Percentiles rank a stretch among this genome's conserved stretches.
Evolutionary conservation across 2,329 filamentous ascomycete species (phyloP).

Genomic region (Magnaporthiopsis incrustans): DNA sequence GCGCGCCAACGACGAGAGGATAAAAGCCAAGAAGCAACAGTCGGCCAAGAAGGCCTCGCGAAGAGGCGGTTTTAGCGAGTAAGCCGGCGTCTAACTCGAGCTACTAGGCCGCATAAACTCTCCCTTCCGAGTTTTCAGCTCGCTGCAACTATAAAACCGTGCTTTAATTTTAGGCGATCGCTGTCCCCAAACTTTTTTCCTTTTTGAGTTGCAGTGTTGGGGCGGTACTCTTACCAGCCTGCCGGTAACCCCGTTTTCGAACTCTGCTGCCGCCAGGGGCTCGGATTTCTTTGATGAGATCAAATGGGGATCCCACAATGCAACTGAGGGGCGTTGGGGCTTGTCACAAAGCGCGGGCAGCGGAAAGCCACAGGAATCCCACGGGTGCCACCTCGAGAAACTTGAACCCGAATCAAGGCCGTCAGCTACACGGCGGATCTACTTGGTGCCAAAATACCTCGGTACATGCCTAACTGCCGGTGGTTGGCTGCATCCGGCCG

Average conservation of each 20-base stretch:
- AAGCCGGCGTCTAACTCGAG: background rate
- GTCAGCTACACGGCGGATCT: background rate
- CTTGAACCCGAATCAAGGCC: background rate
- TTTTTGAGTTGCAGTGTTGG: background rate
- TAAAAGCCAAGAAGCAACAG: slow-evolving; percentile 40
- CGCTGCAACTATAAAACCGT: background rate
- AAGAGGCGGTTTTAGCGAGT: slow-evolving; percentile 19
- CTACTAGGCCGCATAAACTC: background rate
- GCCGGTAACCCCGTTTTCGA: background rate
- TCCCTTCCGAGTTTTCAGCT: background rate
- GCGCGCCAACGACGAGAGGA: slow-evolving; percentile 33
- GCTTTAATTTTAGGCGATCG: background rate
- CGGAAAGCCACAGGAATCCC: too few relatives aligned
- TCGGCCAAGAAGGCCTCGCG: slow-evolving; percentile 43
- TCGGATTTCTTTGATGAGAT: too few relatives aligned
- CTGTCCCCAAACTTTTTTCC: too few relatives aligned
- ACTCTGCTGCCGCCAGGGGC: background rate
- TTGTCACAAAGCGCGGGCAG: too few relatives aligned
- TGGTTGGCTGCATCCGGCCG: background rate
- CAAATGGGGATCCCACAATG: too few relatives aligned
- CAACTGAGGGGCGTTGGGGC: too few relatives aligned
- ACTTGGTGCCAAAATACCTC: background rate
- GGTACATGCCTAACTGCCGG: background rate
- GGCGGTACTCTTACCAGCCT: background rate
- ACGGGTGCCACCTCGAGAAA: too few relatives aligned